phyloP scores from a whole-genome alignment of 1,284 basidiomycete species.

The Tilletia walkeri region DNA sequence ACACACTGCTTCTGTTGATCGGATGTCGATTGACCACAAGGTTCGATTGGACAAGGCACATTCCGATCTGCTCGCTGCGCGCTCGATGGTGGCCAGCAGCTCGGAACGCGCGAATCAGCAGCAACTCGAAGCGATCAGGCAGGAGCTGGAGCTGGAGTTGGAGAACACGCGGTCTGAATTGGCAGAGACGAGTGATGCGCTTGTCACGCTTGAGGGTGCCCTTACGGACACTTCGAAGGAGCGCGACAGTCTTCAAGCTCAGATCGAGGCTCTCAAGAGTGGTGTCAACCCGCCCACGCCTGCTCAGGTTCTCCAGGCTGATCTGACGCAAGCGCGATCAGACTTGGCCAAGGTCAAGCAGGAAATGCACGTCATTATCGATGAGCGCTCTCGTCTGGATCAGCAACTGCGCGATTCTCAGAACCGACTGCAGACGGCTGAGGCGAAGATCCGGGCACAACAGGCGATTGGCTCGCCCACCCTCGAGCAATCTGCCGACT shows the following conservation, averaged over 20 bases:
- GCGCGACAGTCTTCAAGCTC: slow-evolving; percentile 49
- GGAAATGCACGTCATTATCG: slow-evolving; percentile 32
- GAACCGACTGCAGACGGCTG: slow-evolving; percentile 2
- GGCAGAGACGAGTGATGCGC: slow-evolving; percentile 53
- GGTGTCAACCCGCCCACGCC: slow-evolving; percentile 62
- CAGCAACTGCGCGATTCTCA: slow-evolving; percentile 7
- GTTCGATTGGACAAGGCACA: slow-evolving; percentile 26
- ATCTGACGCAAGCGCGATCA: slow-evolving; percentile 3
- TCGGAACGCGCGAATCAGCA: background rate
- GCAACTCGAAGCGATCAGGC: slow-evolving; percentile 1
- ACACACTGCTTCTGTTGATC: slow-evolving; percentile 21
- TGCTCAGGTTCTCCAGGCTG: slow-evolving; percentile 72
- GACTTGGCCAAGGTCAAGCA: slow-evolving; percentile 65
- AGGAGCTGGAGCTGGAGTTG: slow-evolving; percentile 59
- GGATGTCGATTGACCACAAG: slow-evolving; percentile 32
- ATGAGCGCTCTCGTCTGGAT: slow-evolving; percentile 42
- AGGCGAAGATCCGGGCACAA: slow-evolving; percentile 6
- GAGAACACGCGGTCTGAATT: slow-evolving; percentile 65
- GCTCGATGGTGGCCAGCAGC: background rate
- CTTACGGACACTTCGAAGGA: slow-evolving; percentile 55
- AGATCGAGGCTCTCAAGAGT: slow-evolving; percentile 42
- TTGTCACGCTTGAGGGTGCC: slow-evolving; percentile 54
- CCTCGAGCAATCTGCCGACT: slow-evolving; percentile 17
- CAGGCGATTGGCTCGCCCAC: slow-evolving; percentile 26
- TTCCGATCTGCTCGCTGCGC: background rate